Base-by-base conservation (phyloP, 306 rosid genomes). In the Pyrus betulifolia region DNA sequence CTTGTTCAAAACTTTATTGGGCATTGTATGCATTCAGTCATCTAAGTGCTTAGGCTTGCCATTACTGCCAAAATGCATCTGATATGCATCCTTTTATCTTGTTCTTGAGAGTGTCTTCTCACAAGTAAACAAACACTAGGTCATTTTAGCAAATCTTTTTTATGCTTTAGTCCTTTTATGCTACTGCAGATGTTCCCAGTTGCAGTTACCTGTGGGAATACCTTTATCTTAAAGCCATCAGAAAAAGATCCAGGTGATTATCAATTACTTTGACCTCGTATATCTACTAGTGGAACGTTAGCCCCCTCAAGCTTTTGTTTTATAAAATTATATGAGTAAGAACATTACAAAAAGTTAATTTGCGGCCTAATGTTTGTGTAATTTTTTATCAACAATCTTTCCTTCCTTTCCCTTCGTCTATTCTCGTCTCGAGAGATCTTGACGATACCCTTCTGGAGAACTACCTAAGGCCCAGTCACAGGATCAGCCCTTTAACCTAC, bases 201-300 rank as follows among this genome's bases (percentile, higher is more conserved):
- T 74, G 97, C 98, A 45, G 93, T 95, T 77, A 84, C 98, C 11
- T 90, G 97, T 66, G 98, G 98, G 45, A 95, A 95, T 80, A 95
- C 98, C 79, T 95, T 79, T 82, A 78, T 95, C 74, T 83, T 95
- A 67, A 95, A 95, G 89, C 97, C 98, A 78, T 95, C 97, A 49
- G 98, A 95, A 85, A 95, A 92, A 82, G 98, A 92, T 78, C 97
- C 97, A 83, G 98, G 98, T 95, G 71, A 86, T 44, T 72, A 21
- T 74, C 14, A 38, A 78, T 57, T 55, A 8, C 44, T n/a, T 54
- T 44, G 25, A 52, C 8, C 76, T 35, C 7, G 74, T 35, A 12
- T 54, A 67, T 66, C 70, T 74, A 30, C 21, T 69, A 77, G 69
- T 71, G 45, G 76, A 58, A 58, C 33, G 58, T 54, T 80, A 68